These are phyloP conservation scores for Phytomonas francai DNA, from an alignment of 208 protist genomes.

Conservation along the genomic window DNA sequence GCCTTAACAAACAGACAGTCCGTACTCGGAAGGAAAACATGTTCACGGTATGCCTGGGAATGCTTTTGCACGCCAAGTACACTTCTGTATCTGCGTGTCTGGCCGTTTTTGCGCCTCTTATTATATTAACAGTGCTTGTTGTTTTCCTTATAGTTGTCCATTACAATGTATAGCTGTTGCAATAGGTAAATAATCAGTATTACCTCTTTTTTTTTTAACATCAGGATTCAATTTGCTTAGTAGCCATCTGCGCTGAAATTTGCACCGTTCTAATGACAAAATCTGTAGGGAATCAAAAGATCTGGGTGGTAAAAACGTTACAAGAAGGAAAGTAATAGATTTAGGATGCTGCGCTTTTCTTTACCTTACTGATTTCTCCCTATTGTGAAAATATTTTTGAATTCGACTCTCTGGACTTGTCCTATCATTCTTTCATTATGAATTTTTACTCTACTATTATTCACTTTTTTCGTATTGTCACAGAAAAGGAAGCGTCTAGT, in stretches of 20 bases:
- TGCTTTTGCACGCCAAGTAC: slow-evolving; percentile 50
- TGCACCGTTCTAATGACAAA: too few relatives aligned
- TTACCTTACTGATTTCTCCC: neutral
- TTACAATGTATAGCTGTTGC: neutral
- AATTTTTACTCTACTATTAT: neutral
- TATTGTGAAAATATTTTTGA: neutral
- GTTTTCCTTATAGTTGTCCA: slow-evolving; percentile 4
- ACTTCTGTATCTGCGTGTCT: slow-evolving; percentile 12
- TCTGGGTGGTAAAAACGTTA: neutral
- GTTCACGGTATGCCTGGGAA: slow-evolving; percentile 27
- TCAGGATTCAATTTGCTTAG: neutral
- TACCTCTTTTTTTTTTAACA: slow-evolving; percentile 7
- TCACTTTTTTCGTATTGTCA: neutral
- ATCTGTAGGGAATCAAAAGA: neutral
- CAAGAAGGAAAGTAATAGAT: too few relatives aligned
- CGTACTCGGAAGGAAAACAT: slow-evolving; percentile 27
- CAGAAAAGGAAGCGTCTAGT: neutral
- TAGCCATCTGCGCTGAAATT: too few relatives aligned
- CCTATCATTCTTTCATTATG: neutral
- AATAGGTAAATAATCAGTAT: slow-evolving; percentile 10
- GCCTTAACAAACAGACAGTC: slow-evolving; percentile 28
- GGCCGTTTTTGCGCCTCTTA: slow-evolving; percentile 9
- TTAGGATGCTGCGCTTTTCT: too few relatives aligned
- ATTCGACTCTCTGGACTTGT: neutral
- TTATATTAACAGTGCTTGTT: slow-evolving; percentile 9